phyloP scores from a whole-genome alignment of 1,284 basidiomycete species.

The Ustilago shanxiensis region DNA sequence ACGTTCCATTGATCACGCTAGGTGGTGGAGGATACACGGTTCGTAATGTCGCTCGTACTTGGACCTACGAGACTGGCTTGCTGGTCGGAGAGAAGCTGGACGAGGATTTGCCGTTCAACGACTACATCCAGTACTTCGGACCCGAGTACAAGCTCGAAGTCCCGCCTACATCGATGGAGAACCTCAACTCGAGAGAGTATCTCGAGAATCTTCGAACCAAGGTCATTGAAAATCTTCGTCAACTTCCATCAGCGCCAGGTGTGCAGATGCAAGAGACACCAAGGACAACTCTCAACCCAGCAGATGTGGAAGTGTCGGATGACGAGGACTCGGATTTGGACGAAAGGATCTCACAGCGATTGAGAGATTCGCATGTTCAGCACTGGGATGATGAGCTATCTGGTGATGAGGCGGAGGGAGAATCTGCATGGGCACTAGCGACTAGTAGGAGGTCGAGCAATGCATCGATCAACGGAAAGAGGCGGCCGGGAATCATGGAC shows the following conservation, averaged over 20 bases:
- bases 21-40: conserved; percentile 98
- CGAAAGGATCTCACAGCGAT: conserved; percentile 65
- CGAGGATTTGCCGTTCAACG: conserved; percentile 85
- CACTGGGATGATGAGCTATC: conserved; percentile 64
- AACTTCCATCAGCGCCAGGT: conserved; percentile 84
- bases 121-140: conserved; percentile 98
- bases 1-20: conserved; percentile 88
- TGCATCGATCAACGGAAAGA: conserved; percentile 7
- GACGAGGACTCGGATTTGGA: conserved; percentile 71
- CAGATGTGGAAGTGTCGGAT: conserved; percentile 72
- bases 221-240: conserved; percentile 83
- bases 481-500: conserved; percentile 45
- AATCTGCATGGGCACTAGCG: conserved; percentile 24
- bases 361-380: conserved; percentile 65
- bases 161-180: conserved; percentile 90
- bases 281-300: conserved; percentile 73
- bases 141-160: conserved; percentile 95
- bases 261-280: conserved; percentile 89
- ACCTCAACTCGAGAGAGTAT: conserved; percentile 87
- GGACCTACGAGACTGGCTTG: conserved; percentile 97
- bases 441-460: conserved; percentile 21
- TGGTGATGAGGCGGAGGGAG: conserved; percentile 52
- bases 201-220: conserved; percentile 81
- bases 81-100: conserved; percentile 88
- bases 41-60: conserved; percentile 88